Evolutionary conservation across 345 rosid species (phyloP).

Genomic region (Salix suchowensis): DNA sequence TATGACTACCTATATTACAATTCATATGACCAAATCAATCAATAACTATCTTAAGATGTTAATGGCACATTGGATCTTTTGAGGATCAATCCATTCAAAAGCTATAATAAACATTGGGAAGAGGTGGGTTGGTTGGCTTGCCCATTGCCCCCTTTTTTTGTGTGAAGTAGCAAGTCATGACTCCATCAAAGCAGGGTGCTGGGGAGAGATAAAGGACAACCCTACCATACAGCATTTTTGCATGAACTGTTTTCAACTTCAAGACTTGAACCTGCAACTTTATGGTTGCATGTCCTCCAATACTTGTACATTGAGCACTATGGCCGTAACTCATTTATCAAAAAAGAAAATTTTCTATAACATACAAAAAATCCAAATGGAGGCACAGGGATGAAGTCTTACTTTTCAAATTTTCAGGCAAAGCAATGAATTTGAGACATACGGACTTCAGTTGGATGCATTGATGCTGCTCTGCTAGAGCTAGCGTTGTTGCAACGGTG

Average conservation of each 20-base stretch:
- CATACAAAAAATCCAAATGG: not conserved
- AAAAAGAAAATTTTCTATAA: not conserved
- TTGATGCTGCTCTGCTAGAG: constrained; percentile 37
- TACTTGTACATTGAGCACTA: not conserved
- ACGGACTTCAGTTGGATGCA: constrained; percentile 29
- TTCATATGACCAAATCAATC: not conserved
- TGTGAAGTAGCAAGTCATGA: not conserved
- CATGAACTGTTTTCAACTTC: not conserved
- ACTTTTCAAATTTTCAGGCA: constrained; percentile 33
- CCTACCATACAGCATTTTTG: not conserved
- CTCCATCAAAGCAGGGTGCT: not conserved
- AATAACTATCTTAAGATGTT: not conserved
- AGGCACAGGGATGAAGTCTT: not conserved
- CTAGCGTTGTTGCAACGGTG: constrained; percentile 32
- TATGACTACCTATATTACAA: not conserved
- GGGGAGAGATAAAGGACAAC: not conserved
- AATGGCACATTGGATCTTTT: not conserved
- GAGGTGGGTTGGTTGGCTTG: not conserved
- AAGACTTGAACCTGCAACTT: not conserved
- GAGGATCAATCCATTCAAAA: not conserved
- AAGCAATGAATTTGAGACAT: constrained; percentile 32
- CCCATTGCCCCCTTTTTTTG: not conserved
- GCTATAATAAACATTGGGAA: not conserved
- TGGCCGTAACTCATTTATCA: not conserved
- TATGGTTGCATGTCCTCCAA: not conserved